These are phyloP conservation scores for Solanum hybrid DNA, from an alignment of 305 asterid species.

Conservation along the genomic window DNA sequence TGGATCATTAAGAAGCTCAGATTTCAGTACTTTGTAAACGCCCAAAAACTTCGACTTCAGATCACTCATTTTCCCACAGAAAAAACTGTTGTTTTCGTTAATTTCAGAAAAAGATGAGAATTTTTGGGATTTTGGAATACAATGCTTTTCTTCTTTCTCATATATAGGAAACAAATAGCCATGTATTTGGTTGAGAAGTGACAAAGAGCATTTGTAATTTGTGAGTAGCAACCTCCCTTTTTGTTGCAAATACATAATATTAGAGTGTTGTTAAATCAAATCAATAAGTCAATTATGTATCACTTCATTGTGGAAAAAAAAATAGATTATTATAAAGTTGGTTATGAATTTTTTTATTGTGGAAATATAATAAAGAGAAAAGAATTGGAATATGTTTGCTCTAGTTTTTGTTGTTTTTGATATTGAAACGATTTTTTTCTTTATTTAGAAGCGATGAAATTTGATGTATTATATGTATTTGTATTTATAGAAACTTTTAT, in stretches of 20 bases:
- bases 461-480: not conserved
- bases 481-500: not conserved
- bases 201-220: not conserved
- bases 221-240: not conserved
- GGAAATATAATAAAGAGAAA: not conserved
- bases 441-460: no score
- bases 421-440: no score
- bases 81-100: not conserved
- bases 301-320: not conserved
- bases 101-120: not conserved
- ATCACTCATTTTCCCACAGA: constrained; percentile 17
- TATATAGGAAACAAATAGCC: not conserved
- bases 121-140: not conserved
- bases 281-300: not conserved
- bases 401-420: no score
- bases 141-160: not conserved
- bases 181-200: not conserved
- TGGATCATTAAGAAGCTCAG: constrained; percentile 75
- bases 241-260: not conserved
- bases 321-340: not conserved
- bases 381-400: not conserved
- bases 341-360: not conserved
- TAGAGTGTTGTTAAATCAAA: not conserved
- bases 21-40: constrained; percentile 62
- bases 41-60: constrained; percentile 49